Evolutionary conservation across 1,284 basidiomycete genomes (phyloP), one percentile per base, ranked within the genome.

Genomic region (Leccinum insolens): DNA sequence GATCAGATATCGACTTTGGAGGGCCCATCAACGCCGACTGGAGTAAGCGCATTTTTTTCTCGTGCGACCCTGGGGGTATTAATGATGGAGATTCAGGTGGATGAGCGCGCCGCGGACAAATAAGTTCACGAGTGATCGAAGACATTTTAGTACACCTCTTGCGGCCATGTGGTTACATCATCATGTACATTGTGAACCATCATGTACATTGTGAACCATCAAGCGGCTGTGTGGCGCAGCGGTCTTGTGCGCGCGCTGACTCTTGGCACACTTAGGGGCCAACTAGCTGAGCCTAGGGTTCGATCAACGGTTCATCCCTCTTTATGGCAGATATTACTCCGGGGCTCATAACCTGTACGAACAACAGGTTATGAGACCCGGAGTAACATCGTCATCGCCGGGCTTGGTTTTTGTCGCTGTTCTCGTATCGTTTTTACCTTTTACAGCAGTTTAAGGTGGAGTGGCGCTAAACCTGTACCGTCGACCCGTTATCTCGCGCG

Each of bases 281-380:
- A 59, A 31, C 1, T 8, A 59, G 57, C 57, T 17, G 9, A 31
- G 44, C 0, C 61, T 61, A 0, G 25, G 20, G 57, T 65, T 49
- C 49, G 65, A 63, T 39, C 46, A 8, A 46, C 28, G 28, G 64
- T 66, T 68, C 46, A 72, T 39, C 41, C 63, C 14, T 31, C 66
- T 1, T 34, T 65, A 63, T 75, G 73, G 70, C 71, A 65, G 5
- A 49, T 58, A 57, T 12, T 68, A 73, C 74, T 74, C 57, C 74
- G 14, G 72, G 74, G 73, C 74, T 77, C 75, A 75, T 76, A 75
- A 76, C 74, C 75, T 76, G 0, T 65, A 17, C 49, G 0, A 9
- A 5, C 20, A 15, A 57, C 0, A 46, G 66, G 46, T 63, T 64
- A 76, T 76, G 73, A 66, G 61, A 68, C 52, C 41, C 65, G 71